A percentile compares a stretch with the other conserved stretches of the same genome.
phyloP scores from a whole-genome alignment of 441 rosid species.

The Euphorbia celastroides region DNA sequence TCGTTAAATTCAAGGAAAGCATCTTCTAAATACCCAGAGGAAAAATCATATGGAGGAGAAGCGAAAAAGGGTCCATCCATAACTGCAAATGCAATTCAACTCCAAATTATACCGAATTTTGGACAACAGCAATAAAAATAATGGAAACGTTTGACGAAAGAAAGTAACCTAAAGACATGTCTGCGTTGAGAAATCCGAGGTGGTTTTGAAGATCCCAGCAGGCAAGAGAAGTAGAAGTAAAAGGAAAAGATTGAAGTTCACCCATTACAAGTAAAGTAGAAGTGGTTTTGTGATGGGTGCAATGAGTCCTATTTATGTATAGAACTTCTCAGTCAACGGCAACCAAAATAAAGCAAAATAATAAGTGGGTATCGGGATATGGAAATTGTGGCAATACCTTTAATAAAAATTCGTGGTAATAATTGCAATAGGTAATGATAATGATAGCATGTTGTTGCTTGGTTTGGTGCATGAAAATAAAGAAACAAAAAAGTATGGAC shows the following conservation, averaged over 20 bases:
- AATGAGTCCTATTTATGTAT: conserved; percentile 24
- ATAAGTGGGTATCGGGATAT: conserved; percentile 29
- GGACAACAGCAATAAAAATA: too few species aligned
- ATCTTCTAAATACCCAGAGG: conserved; percentile 84
- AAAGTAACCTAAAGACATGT: conserved; percentile 56
- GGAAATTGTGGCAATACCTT: conserved; percentile 24
- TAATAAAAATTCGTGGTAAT: conserved; percentile 25
- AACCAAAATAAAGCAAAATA: conserved; percentile 15
- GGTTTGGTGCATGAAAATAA: background rate
- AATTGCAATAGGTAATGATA: conserved; percentile 41
- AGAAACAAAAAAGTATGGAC: background rate
- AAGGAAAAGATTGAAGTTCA: conserved; percentile 45
- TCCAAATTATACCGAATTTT: background rate
- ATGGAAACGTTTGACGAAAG: too few species aligned
- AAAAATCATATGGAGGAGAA: conserved; percentile 45
- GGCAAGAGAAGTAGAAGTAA: conserved; percentile 23
- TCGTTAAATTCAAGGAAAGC: conserved; percentile 60
- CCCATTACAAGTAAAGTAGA: conserved; percentile 24
- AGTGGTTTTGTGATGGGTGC: conserved; percentile 8
- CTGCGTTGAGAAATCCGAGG: conserved; percentile 74
- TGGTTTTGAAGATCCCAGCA: conserved; percentile 74
- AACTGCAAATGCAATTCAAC: conserved; percentile 28
- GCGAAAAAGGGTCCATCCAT: conserved; percentile 46
- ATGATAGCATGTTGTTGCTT: conserved; percentile 27
- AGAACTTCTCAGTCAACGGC: conserved; percentile 54